Evolutionary conservation across 257 asterid species (phyloP), one percentile per base, ranked within the genome.

Genomic region (Nicotiana obtusifolia): DNA sequence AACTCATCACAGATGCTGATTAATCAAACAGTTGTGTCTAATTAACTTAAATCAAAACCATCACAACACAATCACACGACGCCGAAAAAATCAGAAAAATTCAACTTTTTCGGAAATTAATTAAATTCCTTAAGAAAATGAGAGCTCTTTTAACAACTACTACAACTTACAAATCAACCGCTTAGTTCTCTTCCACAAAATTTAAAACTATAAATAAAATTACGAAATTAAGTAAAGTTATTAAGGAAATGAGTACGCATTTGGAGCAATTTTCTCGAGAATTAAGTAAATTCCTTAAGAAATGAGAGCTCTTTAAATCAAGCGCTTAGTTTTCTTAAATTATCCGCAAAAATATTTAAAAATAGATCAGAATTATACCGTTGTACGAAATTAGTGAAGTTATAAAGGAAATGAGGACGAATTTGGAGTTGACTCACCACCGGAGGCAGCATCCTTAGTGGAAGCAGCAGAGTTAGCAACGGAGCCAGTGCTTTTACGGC

Each of bases 401-500:
- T 28, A 26, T 65, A 3, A 26, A 13, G 44, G 7, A 65, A 33
- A 1, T 69, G 9, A 26, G 1, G 33, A 61, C 15, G 33, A 33
- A 64, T 64, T 64, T 5, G 0, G n/a, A 28, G 4, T 30, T 3
- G 13, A 86, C 68, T 82, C 24, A 90, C 92, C 24, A 90, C 92
- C 89, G 19, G 91, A 86, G 69, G 89, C 81, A 52, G 86, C 88
- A 83, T 87, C 90, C 80, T 85, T 85, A 67, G 41, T 54, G 5
- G 87, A 65, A 49, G 60, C 47, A 53, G 83, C 80, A 2, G 86
- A 79, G 60, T 78, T 47, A 56, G 82, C 83, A 62, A 44, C 66
- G 11, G 90, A 82, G 56, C 87, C 90, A 16, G 91, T 24, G 86
- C 89, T 87, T 83, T 86, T 87, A 64, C 94, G 90, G 35, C 95